A percentile compares a stretch with the other conserved stretches of the same genome.
Conservation (phyloP, 1,284 basidiomycete genomes). For the Cerrena zonata region DNA sequence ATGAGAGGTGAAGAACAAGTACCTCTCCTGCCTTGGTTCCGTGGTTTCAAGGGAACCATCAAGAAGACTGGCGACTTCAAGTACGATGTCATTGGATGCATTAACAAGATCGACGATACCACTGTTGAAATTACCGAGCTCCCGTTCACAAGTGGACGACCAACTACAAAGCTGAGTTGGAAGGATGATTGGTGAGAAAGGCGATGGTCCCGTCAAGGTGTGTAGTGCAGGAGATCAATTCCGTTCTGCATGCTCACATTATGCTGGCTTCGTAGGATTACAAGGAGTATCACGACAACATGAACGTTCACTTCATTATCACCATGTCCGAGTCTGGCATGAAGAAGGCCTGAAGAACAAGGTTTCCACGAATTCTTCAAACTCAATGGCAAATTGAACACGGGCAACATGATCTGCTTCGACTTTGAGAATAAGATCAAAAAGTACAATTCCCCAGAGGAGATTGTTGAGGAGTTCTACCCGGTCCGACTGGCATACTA, state of each 20-base stretch:
- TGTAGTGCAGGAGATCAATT: no score
- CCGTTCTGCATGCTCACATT: not conserved
- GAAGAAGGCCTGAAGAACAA: constrained; percentile 82
- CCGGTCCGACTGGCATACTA: constrained; percentile 86
- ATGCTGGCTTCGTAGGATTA: constrained; percentile 70
- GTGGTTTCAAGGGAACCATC: constrained; percentile 88
- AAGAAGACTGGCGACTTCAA: constrained; percentile 78
- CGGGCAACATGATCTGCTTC: constrained; percentile 98
- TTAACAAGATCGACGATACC: constrained; percentile 75
- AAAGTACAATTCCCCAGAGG: constrained; percentile 86
- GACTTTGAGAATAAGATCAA: constrained; percentile 95
- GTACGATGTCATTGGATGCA: constrained; percentile 79
- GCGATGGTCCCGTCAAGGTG: constrained; percentile 63
- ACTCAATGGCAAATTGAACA: constrained; percentile 76
- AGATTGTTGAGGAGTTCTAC: constrained; percentile 93
- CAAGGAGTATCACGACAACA: constrained; percentile 92
- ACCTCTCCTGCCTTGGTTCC: constrained; percentile 94
- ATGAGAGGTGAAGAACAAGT: constrained; percentile 84
- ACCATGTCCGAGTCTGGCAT: constrained; percentile 79
- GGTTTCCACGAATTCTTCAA: constrained; percentile 92
- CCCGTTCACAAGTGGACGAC: constrained; percentile 94
- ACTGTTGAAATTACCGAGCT: constrained; percentile 94
- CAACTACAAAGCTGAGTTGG: constrained; percentile 86
- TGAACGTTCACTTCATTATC: constrained; percentile 86
- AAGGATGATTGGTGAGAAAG: constrained; percentile 75